phyloP scores from a whole-genome alignment of 2,329 filamentous ascomycete species.

The Microdochium bolleyi region DNA sequence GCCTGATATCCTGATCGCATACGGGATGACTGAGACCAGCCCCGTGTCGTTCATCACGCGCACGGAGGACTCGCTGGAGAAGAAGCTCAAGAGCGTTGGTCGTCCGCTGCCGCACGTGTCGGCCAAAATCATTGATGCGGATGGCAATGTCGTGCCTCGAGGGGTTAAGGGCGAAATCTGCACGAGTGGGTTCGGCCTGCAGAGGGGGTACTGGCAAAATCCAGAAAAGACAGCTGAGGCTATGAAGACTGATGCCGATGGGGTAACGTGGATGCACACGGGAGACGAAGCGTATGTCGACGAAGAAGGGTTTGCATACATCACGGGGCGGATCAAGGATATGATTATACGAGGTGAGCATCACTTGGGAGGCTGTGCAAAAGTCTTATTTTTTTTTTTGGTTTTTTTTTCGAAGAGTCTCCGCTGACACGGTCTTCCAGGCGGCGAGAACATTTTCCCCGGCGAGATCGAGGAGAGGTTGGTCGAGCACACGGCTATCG shows the following conservation, averaged over 20 bases:
- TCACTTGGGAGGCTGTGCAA: background rate
- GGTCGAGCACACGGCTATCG: slow-evolving; percentile 44
- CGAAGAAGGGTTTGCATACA: slow-evolving; percentile 33
- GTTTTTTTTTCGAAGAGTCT: background rate
- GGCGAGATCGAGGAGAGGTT: slow-evolving; percentile 64
- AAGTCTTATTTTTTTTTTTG: background rate
- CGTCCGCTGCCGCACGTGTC: slow-evolving; percentile 50
- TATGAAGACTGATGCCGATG: slow-evolving; percentile 24
- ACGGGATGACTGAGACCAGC: slow-evolving; percentile 61
- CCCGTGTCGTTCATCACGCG: slow-evolving; percentile 56
- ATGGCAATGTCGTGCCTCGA: slow-evolving; percentile 42
- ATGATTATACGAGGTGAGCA: slow-evolving; percentile 55
- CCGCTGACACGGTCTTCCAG: slow-evolving; percentile 12
- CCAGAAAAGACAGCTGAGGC: slow-evolving; percentile 15
- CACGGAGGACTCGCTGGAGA: slow-evolving; percentile 55
- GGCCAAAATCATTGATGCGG: slow-evolving; percentile 54
- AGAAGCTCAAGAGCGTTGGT: slow-evolving; percentile 56
- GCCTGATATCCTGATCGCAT: slow-evolving; percentile 45
- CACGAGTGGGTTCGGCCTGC: slow-evolving; percentile 49
- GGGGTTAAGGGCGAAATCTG: slow-evolving; percentile 54
- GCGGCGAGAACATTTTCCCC: slow-evolving; percentile 52
- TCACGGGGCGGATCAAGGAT: slow-evolving; percentile 63
- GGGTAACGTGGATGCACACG: slow-evolving; percentile 42
- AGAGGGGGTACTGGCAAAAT: slow-evolving; percentile 61
- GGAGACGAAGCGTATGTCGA: slow-evolving; percentile 46